Evolutionary conservation across 306 rosid genomes (phyloP), one percentile per base, ranked within the genome.

Genomic region (Glycine soja): DNA sequence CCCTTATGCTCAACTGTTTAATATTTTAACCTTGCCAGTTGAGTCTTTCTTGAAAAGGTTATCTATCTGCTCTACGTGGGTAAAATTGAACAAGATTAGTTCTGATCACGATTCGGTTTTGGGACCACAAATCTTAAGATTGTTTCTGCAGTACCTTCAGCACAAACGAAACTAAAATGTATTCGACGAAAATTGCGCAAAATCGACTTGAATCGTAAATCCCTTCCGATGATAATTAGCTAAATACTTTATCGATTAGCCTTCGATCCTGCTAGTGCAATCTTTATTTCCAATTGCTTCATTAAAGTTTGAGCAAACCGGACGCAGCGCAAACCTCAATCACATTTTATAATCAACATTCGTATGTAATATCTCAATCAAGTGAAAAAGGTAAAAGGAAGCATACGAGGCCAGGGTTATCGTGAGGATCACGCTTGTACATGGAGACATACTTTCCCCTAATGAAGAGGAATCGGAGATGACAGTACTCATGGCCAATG

Each of bases 361-460:
- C 40, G 3, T 19, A 4, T 30, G 11, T 32, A 32, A 24, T 24
- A 24, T 50, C 19, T 68, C 68, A 4, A 59, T 59, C 66, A 66
- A 67, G 52, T 12, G 30, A 24, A 24, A 24, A 12, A 14, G 40
- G 7, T 38, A 5, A 13, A 11, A 42, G 70, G 69, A 67, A 4
- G 13, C 90, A 50, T 87, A 95, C 99, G 84, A 91, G 83, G 91
- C 84, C 88, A 2, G 93, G 97, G 69, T 54, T 18, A 11, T 91
- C 94, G 62, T 90, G 91, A 34, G 99, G 99, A 82, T 95, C 97
- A 12, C 97, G 97, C 79, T 95, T 93, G 85, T 87, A 92, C 99
- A 95, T 86, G 70, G 81, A 61, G 5, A 95, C 88, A 48, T 89
- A 86, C 77, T 89, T 93, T 32, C 97, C 97, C 70, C 92, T 86